Evolutionary conservation across 192 early-diverging fungal species (phyloP).

Genomic region (Powellomyces hirtus): DNA sequence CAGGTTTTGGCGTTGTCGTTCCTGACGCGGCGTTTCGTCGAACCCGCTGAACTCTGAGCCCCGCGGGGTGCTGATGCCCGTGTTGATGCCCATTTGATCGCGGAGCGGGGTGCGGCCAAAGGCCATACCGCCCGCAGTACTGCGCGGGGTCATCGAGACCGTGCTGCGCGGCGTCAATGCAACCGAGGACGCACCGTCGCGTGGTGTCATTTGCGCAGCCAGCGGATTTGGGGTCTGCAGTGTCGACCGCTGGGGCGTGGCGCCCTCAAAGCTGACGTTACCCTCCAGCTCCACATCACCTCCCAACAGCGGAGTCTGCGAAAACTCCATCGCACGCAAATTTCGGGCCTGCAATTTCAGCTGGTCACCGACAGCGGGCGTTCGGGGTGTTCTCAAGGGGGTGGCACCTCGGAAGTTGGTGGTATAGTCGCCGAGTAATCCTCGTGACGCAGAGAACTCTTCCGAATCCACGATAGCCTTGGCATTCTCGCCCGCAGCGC

Average conservation of each 20-base stretch:
- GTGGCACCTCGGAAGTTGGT: conserved; percentile 32
- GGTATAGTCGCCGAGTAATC: conserved; percentile 73
- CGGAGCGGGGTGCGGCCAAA: conserved; percentile 31
- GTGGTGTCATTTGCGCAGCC: conserved; percentile 11
- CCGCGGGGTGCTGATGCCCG: conserved; percentile 63
- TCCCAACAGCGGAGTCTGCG: conserved; percentile 85
- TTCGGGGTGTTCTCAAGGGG: conserved; percentile 67
- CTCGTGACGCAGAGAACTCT: conserved; percentile 56
- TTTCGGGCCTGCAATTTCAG: conserved; percentile 81
- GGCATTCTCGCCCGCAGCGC: conserved; percentile 74
- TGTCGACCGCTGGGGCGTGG: conserved; percentile 52
- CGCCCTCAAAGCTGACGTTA: conserved; percentile 61
- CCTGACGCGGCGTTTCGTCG: conserved; percentile 71
- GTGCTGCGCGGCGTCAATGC: conserved; percentile 24
- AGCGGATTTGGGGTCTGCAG: conserved; percentile 84
- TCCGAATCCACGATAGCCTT: conserved; percentile 66
- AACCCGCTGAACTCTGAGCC: conserved; percentile 55
- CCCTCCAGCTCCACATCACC: conserved; percentile 55
- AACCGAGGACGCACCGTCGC: not conserved
- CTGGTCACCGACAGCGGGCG: conserved; percentile 51
- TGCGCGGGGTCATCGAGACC: not conserved
- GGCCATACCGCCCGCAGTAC: conserved; percentile 1
- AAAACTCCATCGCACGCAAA: conserved; percentile 66
- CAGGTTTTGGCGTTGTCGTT: conserved; percentile 51
- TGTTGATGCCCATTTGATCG: conserved; percentile 59